Evolutionary conservation across 257 asterid genomes (phyloP).

Genomic region (Capsicum baccatum): DNA sequence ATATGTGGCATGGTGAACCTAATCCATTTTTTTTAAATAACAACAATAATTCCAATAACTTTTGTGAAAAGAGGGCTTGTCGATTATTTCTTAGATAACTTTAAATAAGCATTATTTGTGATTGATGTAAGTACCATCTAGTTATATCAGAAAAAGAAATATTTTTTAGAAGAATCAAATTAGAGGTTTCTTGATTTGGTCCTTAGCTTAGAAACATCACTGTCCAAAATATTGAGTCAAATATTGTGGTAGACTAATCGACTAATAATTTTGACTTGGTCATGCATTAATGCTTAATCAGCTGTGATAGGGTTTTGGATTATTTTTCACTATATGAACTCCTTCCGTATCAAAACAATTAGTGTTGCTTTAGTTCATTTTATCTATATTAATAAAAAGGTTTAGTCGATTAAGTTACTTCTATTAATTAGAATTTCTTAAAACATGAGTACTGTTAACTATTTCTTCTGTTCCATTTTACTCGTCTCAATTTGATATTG

Average conservation of each 20-base stretch:
- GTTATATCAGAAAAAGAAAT: neutral
- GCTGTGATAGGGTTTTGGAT: neutral
- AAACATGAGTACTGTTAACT: too few relatives aligned
- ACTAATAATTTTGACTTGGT: neutral
- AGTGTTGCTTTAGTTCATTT: too few relatives aligned
- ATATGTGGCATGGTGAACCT: neutral
- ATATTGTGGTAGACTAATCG: neutral
- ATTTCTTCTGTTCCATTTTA: too few relatives aligned
- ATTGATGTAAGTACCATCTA: neutral
- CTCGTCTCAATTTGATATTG: too few relatives aligned
- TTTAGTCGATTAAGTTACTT: too few relatives aligned
- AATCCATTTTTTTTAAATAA: neutral
- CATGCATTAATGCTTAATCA: neutral
- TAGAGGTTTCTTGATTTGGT: neutral
- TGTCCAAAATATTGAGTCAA: neutral
- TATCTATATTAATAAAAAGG: too few relatives aligned
- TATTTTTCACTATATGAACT: neutral
- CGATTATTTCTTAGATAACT: neutral
- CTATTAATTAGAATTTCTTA: too few relatives aligned
- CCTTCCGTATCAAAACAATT: too few relatives aligned
- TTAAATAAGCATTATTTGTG: neutral
- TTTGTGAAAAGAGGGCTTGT: neutral
- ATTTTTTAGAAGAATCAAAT: neutral
- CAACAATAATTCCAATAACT: neutral
- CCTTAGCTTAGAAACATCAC: neutral